Conservation (phyloP, 2,329 filamentous ascomycete genomes). For the Knoxdaviesia proteae region DNA sequence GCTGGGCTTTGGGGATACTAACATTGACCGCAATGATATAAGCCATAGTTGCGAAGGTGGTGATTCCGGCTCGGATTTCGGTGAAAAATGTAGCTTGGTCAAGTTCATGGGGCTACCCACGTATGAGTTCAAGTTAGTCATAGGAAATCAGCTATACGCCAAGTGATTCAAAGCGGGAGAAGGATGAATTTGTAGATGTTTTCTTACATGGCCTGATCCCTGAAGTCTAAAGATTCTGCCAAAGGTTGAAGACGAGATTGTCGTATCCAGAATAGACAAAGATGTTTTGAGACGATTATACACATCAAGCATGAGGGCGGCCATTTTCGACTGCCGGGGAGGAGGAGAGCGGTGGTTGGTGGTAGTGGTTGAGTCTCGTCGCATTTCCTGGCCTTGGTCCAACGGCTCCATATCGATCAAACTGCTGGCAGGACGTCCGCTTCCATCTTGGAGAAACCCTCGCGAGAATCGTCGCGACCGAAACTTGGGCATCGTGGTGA, state of each 20-base stretch:
- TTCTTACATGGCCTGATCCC: conserved; percentile 40
- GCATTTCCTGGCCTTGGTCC: too few species aligned
- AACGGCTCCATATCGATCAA: too few species aligned
- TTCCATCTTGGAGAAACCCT: too few species aligned
- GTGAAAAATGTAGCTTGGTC: conserved; percentile 51
- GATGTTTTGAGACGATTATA: conserved; percentile 7
- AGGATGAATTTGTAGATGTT: not conserved
- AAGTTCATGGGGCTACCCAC: conserved; percentile 40
- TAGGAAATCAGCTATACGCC: not conserved
- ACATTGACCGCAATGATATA: conserved; percentile 65
- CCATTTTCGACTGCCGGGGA: not conserved
- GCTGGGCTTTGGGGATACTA: conserved; percentile 7
- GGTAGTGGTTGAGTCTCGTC: too few species aligned
- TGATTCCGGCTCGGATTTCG: conserved; percentile 59
- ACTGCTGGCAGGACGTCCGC: too few species aligned
- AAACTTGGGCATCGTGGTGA: too few species aligned
- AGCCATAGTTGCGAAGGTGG: conserved; percentile 65
- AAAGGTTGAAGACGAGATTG: conserved; percentile 17
- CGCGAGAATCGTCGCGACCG: too few species aligned
- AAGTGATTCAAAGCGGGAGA: not conserved
- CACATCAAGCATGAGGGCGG: conserved; percentile 3
- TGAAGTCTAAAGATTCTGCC: conserved; percentile 42
- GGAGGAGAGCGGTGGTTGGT: not conserved
- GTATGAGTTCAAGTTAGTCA: conserved; percentile 3
- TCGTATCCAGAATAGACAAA: conserved; percentile 10